Evolutionary conservation across 2,329 filamentous ascomycete genomes (phyloP), one percentile per base, ranked within the genome.

Genomic region (Colletotrichum sojae): DNA sequence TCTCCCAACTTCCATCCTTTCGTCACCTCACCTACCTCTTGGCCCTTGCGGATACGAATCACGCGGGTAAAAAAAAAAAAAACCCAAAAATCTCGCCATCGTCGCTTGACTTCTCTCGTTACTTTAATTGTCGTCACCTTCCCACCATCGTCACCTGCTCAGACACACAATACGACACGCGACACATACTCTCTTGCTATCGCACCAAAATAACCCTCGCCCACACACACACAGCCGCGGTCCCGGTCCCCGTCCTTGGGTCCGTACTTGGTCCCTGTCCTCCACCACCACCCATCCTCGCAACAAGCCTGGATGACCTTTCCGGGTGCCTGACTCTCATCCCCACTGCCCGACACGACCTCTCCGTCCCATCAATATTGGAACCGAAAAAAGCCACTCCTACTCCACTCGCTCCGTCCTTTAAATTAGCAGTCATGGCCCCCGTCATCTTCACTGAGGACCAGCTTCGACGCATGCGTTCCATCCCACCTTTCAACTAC

Each of bases 381-480:
- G 58, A 62, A 66, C 54, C 55, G 22, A 52, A 66, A 51, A 65
- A 65, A 65, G 48, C 48, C 52, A 63, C n/a, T 13, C n/a, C 39
- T 61, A 48, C 62, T 54, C 66, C 66, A 69, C 66, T 39, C 43
- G 45, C 51, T 43, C 36, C 49, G 36, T 13, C 49, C 43, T 9
- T 43, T 36, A 59, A 59, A 64, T 51, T 31, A 69, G 53, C 54
- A 65, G 46, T 49, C 55, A 69, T 69, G 66, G 55, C 66, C 49
- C 62, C 66, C 66, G 6, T 66, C 49, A 54, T 27, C 18, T 40
- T 69, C 43, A 56, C 66, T 16, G 31, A 69, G 22, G 66, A 66
- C 12, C 72, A 77, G 72, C 67, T 73, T 70, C 20, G 73, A 69
- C 43, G 68, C 71, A n/a, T 73, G 71, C 25, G 72, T 68, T 53